phyloP scores from a whole-genome alignment of 2,329 filamentous ascomycete genomes.

The Aureobasidium sp. region DNA sequence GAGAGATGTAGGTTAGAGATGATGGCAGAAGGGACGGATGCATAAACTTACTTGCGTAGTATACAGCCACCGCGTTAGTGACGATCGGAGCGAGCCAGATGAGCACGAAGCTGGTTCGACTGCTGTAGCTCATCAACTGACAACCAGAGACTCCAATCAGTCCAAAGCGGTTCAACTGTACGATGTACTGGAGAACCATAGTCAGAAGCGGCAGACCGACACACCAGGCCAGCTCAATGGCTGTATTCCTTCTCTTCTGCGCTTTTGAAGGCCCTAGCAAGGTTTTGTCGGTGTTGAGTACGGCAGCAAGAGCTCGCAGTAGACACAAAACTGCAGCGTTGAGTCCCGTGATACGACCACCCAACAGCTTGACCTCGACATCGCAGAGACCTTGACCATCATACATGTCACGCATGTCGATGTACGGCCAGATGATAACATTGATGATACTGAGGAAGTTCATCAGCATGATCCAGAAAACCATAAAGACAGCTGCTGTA shows the following conservation, averaged over 20 bases:
- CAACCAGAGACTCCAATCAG: constrained; percentile 54
- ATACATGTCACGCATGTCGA: constrained; percentile 48
- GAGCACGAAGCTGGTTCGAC: constrained; percentile 38
- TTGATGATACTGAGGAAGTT: constrained; percentile 54
- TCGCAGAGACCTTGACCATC: constrained; percentile 55
- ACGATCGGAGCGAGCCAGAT: constrained; percentile 45
- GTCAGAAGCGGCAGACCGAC: constrained; percentile 46
- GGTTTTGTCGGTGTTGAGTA: constrained; percentile 51
- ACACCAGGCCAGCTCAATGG: constrained; percentile 48
- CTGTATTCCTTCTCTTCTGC: constrained; percentile 37
- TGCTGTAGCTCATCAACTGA: constrained; percentile 46
- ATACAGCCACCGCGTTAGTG: constrained; percentile 43
- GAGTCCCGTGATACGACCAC: constrained; percentile 44
- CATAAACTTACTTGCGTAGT: constrained; percentile 47
- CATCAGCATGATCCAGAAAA: constrained; percentile 46
- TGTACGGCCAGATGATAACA: constrained; percentile 54
- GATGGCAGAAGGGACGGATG: background rate
- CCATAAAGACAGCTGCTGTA: constrained; percentile 48
- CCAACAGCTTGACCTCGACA: constrained; percentile 50
- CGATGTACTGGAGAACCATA: constrained; percentile 49
- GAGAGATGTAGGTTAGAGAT: background rate
- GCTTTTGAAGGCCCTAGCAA: constrained; percentile 41
- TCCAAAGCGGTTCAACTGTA: constrained; percentile 51
- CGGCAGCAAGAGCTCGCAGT: constrained; percentile 49
- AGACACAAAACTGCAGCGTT: constrained; percentile 49